Percentiles rank a stretch among this genome's conserved stretches.
phyloP scores from a whole-genome alignment of 1,284 basidiomycete species.

The Anthracocystis walkeri region DNA sequence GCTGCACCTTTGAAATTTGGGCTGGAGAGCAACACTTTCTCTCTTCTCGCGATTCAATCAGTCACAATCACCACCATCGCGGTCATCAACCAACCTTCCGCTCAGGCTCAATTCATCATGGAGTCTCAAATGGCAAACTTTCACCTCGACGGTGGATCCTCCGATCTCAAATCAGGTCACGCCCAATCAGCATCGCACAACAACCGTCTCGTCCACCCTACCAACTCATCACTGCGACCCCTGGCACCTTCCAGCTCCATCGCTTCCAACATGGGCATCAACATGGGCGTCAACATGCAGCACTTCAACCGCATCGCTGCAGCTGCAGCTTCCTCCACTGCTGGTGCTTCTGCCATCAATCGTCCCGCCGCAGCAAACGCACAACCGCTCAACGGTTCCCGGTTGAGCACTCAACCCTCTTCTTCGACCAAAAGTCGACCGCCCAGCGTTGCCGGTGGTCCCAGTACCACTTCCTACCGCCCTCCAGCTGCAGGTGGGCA shows the following conservation, averaged over 20 bases:
- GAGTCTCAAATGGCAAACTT: constrained; percentile 43
- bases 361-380: constrained; percentile 11
- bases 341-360: no score
- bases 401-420: constrained; percentile 37
- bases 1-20: constrained; percentile 4
- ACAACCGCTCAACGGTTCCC: constrained; percentile 32
- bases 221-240: constrained; percentile 25
- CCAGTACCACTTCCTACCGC: constrained; percentile 17
- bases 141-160: constrained; percentile 34
- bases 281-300: constrained; percentile 50
- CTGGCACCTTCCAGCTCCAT: constrained; percentile 45
- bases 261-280: constrained; percentile 47
- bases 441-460: constrained; percentile 26
- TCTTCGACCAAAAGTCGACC: constrained; percentile 24
- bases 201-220: constrained; percentile 14
- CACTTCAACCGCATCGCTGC: constrained; percentile 50
- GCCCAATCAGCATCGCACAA: constrained; percentile 5
- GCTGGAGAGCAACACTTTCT: background rate
- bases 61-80: background rate
- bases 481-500: constrained; percentile 3
- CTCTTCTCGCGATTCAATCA: background rate
- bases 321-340: constrained; percentile 24
- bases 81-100: background rate
- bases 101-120: constrained; percentile 19
- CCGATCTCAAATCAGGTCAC: constrained; percentile 34